Evolutionary conservation across 208 protist genomes (phyloP), one percentile per base, ranked within the genome.

Genomic region (Entamoeba moshkovskii): DNA sequence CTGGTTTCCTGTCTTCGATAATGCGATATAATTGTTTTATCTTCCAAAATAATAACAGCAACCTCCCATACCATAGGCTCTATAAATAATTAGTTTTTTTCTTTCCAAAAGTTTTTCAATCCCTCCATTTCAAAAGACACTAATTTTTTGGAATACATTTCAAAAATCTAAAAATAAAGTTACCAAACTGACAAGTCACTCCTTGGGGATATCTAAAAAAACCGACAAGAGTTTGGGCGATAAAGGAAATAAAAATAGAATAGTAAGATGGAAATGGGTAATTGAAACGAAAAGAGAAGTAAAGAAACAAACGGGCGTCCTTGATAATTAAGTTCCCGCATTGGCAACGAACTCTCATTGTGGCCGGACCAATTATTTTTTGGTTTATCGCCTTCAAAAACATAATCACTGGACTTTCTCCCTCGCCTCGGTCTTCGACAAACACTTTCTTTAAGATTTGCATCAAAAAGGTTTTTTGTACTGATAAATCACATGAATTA

Each of bases 391-490:
- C 59, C n/a, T 85, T 85, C n/a, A 85, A 29, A 85, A 85, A 85
- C 59, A 85, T 85, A 13, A 85, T 85, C 16, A 38, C n/a, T 0
- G 59, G 33, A 38, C 59, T 85, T 85, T 85, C 59, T 13, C 59
- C 59, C 16, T 85, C 59, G n/a, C 0, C 13, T 52, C 18, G 11
- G 13, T 85, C 59, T 85, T 85, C 59, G 25, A 85, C 25, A 85
- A 42, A 85, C 25, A 85, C 59, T 85, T 85, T 85, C n/a, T 85
- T 85, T 38, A 85, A 8, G n/a, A 85, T 85, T 85, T 38, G 2
- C 59, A 85, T 85, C n/a, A 85, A 85, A 85, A 85, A 85, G 8
- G 59, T 85, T 85, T 85, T 85, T 85, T 85, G 59, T 33, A 85
- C 33, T 13, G 59, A 85, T 13, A 85, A 22, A 38, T 85, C 59